Evolutionary conservation across 768 basidiomycete genomes (phyloP), one percentile per base, ranked within the genome.

Genomic region (Pleurotus tuoliensis): DNA sequence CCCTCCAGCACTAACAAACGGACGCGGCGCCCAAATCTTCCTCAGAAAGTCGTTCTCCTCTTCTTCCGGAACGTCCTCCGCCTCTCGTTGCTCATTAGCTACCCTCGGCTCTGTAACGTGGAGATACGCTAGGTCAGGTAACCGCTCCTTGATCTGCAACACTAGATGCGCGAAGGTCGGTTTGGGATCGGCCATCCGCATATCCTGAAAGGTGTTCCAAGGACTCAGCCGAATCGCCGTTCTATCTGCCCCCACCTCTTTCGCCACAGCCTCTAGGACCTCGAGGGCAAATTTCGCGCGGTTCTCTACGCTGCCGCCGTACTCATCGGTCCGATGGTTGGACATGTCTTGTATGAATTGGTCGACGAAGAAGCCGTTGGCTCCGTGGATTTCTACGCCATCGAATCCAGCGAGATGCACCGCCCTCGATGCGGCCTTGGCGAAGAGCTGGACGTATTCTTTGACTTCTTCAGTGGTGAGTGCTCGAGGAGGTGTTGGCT

Each of bases 221-320:
- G 83, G 86, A 56, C 82, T 81, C 34, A 88, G 40, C 6, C 87
- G 75, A 41, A 90, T 70, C 0, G 71, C 83, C 1, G 80, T 75
- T n/a, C 74, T 74, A 20, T 81, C 76, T 24, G 72, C 66, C 0
- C 88, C 88, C 38, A 89, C 68, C 1, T 79, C 78, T 0, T 73
- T 64, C 3, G 69, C 71, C 1, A 88, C 69, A 1, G 81, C 82
- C 37, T 80, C 73, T 5, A 82, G 64, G 39, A 87, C 71, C 57
- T 86, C 82, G 5, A 86, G 68, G 0, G 68, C 63, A 64, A 91
- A 89, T 24, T 81, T 73, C 1, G 75, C 71, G 4, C 90, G 73
- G 56, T 79, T 81, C 65, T 86, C 81, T 25, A 88, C 69, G 45
- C 77, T 79, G 2, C 90, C 89, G 0, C 89, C 89, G 66, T 86